Conservation (phyloP, 2,329 filamentous ascomycete genomes). For the Polytolypa hystricis region DNA sequence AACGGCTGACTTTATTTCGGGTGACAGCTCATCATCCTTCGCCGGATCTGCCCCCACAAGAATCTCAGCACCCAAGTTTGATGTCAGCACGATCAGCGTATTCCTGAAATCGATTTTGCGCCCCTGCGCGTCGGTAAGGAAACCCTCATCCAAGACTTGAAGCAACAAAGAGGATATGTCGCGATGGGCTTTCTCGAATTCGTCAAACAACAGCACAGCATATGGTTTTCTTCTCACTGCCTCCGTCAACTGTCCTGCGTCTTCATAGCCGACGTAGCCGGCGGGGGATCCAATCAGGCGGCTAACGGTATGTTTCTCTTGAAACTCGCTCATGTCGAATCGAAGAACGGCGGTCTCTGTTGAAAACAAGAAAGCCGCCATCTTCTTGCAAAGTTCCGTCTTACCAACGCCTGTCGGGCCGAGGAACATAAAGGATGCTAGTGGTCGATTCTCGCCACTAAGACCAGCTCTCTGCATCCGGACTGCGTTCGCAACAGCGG, state of each 20-base stretch:
- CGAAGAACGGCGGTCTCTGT: slow-evolving; percentile 82
- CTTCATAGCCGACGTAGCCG: slow-evolving; percentile 93
- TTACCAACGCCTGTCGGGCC: slow-evolving; percentile 95
- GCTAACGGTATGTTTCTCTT: slow-evolving; percentile 93
- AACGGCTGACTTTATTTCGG: slow-evolving; percentile 63
- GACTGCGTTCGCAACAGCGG: slow-evolving; percentile 83
- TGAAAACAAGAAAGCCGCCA: slow-evolving; percentile 85
- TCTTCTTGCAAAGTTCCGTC: slow-evolving; percentile 93
- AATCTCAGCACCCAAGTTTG: slow-evolving; percentile 86
- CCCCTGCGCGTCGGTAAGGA: slow-evolving; percentile 87
- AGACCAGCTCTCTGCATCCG: slow-evolving; percentile 86
- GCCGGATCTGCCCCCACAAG: slow-evolving; percentile 64
- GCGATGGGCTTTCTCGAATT: slow-evolving; percentile 94
- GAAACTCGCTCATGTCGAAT: slow-evolving; percentile 97
- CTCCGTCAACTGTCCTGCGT: slow-evolving; percentile 91
- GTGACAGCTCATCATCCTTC: slow-evolving; percentile 59
- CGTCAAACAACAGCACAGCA: slow-evolving; percentile 87
- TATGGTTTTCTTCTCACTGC: slow-evolving; percentile 92
- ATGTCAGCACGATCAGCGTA: slow-evolving; percentile 91
- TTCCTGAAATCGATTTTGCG: slow-evolving; percentile 96
- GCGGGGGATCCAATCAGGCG: slow-evolving; percentile 86
- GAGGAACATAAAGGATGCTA: slow-evolving; percentile 95
- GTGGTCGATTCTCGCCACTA: slow-evolving; percentile 78
- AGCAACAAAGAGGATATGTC: slow-evolving; percentile 87
- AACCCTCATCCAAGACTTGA: slow-evolving; percentile 92